Conservation (phyloP, 2,329 filamentous ascomycete species). For the Phyllosticta capitalensis region DNA sequence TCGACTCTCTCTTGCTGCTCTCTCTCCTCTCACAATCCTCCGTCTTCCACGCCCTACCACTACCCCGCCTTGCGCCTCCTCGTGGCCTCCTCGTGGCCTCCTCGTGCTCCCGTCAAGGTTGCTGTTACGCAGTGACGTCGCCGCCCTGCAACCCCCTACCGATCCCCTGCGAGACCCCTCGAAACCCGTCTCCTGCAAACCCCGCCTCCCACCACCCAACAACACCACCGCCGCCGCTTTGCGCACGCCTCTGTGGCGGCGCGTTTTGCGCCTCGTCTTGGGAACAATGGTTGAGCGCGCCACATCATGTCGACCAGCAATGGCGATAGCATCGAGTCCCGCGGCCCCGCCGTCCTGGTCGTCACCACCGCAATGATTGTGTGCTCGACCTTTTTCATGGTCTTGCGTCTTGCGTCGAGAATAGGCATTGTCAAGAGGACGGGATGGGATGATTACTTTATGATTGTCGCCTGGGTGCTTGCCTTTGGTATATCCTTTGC, state of each 20-base stretch:
- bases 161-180: not conserved
- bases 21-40: not conserved
- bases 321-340: constrained; percentile 9
- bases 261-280: not conserved
- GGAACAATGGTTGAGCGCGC: constrained; percentile 10
- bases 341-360: constrained; percentile 47
- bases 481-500: constrained; percentile 58
- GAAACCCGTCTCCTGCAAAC: not conserved
- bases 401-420: constrained; percentile 62
- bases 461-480: constrained; percentile 67
- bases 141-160: not conserved
- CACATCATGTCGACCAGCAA: constrained; percentile 10
- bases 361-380: constrained; percentile 61
- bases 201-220: not conserved
- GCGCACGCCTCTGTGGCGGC: not conserved
- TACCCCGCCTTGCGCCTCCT: too few species aligned
- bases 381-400: constrained; percentile 65
- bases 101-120: too few species aligned
- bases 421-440: constrained; percentile 62
- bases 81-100: too few species aligned
- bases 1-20: not conserved
- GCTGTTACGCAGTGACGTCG: not conserved
- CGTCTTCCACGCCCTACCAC: not conserved
- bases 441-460: constrained; percentile 71
- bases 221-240: not conserved